These are phyloP conservation scores for Amanita rimosa DNA, from an alignment of 768 basidiomycete species.

Conservation along the genomic window DNA sequence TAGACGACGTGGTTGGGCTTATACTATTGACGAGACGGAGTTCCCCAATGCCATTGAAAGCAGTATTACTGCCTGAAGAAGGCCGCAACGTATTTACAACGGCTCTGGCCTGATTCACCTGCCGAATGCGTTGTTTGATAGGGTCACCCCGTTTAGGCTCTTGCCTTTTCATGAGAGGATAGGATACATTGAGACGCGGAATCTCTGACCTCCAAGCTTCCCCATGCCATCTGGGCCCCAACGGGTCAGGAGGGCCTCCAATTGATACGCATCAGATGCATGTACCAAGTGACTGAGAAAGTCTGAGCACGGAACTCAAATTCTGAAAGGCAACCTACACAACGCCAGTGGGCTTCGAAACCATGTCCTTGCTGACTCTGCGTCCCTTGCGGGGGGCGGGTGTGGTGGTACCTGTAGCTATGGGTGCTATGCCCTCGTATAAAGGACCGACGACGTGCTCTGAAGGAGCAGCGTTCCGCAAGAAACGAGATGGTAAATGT, in stretches of 20 bases:
- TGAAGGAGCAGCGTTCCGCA: slow-evolving; percentile 36
- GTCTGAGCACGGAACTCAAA: slow-evolving; percentile 5
- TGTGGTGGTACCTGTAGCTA: slow-evolving; percentile 22
- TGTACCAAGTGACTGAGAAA: slow-evolving; percentile 72
- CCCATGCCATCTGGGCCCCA: slow-evolving; percentile 88
- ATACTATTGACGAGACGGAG: slow-evolving; percentile 76
- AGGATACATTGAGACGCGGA: slow-evolving; percentile 9
- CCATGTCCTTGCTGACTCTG: slow-evolving; percentile 81
- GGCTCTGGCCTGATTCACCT: slow-evolving; percentile 53
- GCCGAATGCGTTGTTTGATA: slow-evolving; percentile 69
- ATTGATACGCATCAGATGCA: slow-evolving; percentile 84
- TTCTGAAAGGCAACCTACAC: slow-evolving; percentile 43
- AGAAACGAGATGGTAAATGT: slow-evolving; percentile 53
- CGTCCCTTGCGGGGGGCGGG: slow-evolving; percentile 51
- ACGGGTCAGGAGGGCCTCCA: slow-evolving; percentile 74
- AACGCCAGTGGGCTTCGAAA: slow-evolving; percentile 73
- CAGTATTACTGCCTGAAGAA: slow-evolving; percentile 30
- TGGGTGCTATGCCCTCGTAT: slow-evolving; percentile 45
- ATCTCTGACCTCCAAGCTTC: slow-evolving; percentile 67
- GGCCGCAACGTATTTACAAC: slow-evolving; percentile 61
- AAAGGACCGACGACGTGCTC: slow-evolving; percentile 51
- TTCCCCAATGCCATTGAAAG: slow-evolving; percentile 34
- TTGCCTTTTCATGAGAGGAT: slow-evolving; percentile 16
- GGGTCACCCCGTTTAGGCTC: slow-evolving; percentile 85
- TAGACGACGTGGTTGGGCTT: slow-evolving; percentile 58